These are phyloP conservation scores for Aspergillus sp. DNA, from an alignment of 2,329 filamentous ascomycete genomes.

Conservation along the genomic window DNA sequence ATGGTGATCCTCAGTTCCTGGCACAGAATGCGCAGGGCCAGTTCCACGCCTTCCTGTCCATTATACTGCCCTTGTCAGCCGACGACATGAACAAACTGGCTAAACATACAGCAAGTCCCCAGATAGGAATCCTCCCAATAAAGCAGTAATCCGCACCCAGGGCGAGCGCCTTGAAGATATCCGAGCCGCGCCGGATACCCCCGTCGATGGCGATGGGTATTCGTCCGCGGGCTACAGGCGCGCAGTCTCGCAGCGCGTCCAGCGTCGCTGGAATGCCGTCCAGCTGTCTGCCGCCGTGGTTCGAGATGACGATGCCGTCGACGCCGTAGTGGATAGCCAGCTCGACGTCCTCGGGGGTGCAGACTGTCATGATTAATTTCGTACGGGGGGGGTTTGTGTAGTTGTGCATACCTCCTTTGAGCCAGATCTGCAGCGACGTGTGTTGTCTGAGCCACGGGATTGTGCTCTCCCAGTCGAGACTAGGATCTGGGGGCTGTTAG, in stretches of 20 bases:
- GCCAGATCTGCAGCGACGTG: conserved; percentile 38
- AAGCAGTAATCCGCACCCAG: conserved; percentile 25
- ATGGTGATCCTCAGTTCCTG: conserved; percentile 25
- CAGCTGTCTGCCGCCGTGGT: conserved; percentile 31
- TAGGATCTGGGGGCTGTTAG: conserved; percentile 21
- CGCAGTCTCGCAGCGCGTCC: conserved; percentile 24
- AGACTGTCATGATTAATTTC: conserved; percentile 7
- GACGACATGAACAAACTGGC: no score
- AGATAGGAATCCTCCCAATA: conserved; percentile 24
- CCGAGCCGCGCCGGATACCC: conserved; percentile 25
- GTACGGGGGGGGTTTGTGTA: neutral
- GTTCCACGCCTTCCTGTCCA: conserved; percentile 26
- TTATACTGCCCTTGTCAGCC: conserved; percentile 14
- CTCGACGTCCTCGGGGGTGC: conserved; percentile 25
- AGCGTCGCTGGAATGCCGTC: conserved; percentile 30
- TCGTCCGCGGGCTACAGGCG: conserved; percentile 18
- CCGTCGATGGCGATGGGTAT: conserved; percentile 27
- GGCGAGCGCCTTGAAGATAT: conserved; percentile 30
- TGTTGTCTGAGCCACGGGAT: conserved; percentile 42
- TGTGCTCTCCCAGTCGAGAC: conserved; percentile 41
- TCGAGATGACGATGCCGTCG: conserved; percentile 30
- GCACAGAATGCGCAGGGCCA: conserved; percentile 22
- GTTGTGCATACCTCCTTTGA: conserved; percentile 21
- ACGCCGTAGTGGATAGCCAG: conserved; percentile 26
- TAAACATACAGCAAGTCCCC: conserved; percentile 23